A percentile compares a stretch with the other conserved stretches of the same genome.
Evolutionary conservation across 768 basidiomycete species (phyloP).

Genomic region (Tricholoma saponaceum): DNA sequence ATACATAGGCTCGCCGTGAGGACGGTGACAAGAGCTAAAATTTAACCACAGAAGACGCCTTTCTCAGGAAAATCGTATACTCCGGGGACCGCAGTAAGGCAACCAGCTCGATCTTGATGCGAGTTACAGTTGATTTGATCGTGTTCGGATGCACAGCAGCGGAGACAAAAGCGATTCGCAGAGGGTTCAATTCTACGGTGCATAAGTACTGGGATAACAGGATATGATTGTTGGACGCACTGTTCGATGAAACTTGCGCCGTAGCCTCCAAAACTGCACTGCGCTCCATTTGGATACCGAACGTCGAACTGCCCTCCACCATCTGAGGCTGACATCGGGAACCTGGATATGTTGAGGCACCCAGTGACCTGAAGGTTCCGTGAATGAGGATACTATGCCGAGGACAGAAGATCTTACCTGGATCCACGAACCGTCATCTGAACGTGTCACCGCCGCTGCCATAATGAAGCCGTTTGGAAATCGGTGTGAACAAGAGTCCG

Average conservation of each 20-base stretch:
- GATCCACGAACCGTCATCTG: constrained; percentile 15
- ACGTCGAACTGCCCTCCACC: constrained; percentile 48
- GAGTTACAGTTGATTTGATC: constrained; percentile 51
- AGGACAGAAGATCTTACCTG: constrained; percentile 9
- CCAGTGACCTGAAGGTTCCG: constrained; percentile 13
- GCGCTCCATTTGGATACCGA: constrained; percentile 49
- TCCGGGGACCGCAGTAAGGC: constrained; percentile 41
- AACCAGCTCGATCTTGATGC: constrained; percentile 42
- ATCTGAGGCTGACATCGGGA: constrained; percentile 22
- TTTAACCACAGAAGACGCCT: no score
- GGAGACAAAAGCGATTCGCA: constrained; percentile 42
- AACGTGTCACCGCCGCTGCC: constrained; percentile 11
- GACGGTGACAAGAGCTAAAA: no score
- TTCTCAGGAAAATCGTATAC: constrained; percentile 36
- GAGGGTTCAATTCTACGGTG: constrained; percentile 38
- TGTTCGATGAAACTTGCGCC: constrained; percentile 49
- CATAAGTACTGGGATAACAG: not conserved
- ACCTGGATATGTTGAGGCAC: constrained; percentile 8
- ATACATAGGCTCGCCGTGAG: no score
- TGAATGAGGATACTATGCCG: not conserved
- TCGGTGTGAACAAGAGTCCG: constrained; percentile 6
- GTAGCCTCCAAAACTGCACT: constrained; percentile 47
- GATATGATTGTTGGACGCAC: constrained; percentile 25
- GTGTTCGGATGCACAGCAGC: constrained; percentile 36
- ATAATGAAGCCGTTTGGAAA: constrained; percentile 15